Evolutionary conservation across 73 alveolate species (phyloP), one percentile per base, ranked within the genome.

Genomic region (Paramecium biaurelia): DNA sequence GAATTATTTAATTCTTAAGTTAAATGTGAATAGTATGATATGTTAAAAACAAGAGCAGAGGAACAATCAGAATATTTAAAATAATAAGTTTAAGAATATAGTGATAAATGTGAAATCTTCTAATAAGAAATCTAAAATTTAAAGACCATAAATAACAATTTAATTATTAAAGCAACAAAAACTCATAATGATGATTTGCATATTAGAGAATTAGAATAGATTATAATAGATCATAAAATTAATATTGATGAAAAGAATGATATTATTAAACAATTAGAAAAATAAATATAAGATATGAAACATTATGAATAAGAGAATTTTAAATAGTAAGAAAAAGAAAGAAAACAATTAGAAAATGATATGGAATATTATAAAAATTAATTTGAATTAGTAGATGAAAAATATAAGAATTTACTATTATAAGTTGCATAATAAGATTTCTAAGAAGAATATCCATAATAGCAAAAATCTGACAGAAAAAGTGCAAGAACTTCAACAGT

Each of bases 261-360:
- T 5, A 24, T 8, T 23, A 79, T 79, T 0, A 47, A 79, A 42
- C 18, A 42, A 79, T 20, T 79, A 45, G 70, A 79, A 79, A 79
- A 43, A 20, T 5, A 42, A 21, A 79, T 79, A 20, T 79, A 1
- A 42, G 90, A 79, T 1, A 43, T 43, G 74, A 79, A 79, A 45
- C 42, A 47, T 43, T 41, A 24, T 20, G 90, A 41, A 79, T 79
- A 79, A 79, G 90, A 79, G 47, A 79, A 0, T 43, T 79, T 79
- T 45, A 79, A 79, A 24, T 41, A 43, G 43, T 79, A 30, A 10
- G 90, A 79, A 47, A 79, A 18, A 42, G 90, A 79, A 24, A 79
- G 90, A 79, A 79, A 79, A 47, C 21, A 79, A n/a, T 47, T 79
- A 45, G 90, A 79, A 79, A 79, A 79, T 45, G 90, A 79, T 42